Percentiles rank a stretch among this genome's conserved stretches.
Conservation (phyloP, 352 stramenopile species). For the Globisporangium uncinulatum region DNA sequence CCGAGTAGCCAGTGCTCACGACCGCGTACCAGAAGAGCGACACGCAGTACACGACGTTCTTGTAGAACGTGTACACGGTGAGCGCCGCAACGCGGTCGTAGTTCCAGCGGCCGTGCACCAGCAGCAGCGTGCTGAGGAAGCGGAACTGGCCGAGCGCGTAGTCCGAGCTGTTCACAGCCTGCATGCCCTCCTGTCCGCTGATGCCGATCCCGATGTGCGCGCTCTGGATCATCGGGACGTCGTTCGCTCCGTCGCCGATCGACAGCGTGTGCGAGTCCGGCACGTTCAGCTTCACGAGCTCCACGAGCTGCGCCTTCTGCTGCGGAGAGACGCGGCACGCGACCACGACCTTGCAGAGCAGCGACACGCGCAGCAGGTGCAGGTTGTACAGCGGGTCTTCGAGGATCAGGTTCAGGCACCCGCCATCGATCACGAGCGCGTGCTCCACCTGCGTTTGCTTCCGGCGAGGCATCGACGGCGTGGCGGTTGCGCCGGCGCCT, state of each 20-base stretch:
- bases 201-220: constrained; percentile 91
- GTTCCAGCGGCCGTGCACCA: constrained; percentile 84
- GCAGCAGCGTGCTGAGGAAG: constrained; percentile 65
- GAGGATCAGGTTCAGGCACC: constrained; percentile 80
- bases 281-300: constrained; percentile 91
- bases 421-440: constrained; percentile 94
- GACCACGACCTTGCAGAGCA: constrained; percentile 95
- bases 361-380: constrained; percentile 75
- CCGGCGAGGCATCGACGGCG: constrained; percentile 22
- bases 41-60: constrained; percentile 90
- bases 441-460: constrained; percentile 35
- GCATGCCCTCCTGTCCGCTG: constrained; percentile 97
- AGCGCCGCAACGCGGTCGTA: constrained; percentile 85
- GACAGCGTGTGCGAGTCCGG: constrained; percentile 80
- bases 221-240: constrained; percentile 89
- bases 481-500: constrained; percentile 3
- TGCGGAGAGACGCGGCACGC: constrained; percentile 96
- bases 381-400: constrained; percentile 68
- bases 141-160: constrained; percentile 83
- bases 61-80: constrained; percentile 89
- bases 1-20: constrained; percentile 89
- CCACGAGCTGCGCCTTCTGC: constrained; percentile 98
- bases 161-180: constrained; percentile 89
- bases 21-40: constrained; percentile 89
- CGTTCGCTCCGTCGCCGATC: constrained; percentile 90